These are phyloP conservation scores for Diaporthe eres DNA, from an alignment of 2,329 filamentous ascomycete species.

Conservation along the genomic window DNA sequence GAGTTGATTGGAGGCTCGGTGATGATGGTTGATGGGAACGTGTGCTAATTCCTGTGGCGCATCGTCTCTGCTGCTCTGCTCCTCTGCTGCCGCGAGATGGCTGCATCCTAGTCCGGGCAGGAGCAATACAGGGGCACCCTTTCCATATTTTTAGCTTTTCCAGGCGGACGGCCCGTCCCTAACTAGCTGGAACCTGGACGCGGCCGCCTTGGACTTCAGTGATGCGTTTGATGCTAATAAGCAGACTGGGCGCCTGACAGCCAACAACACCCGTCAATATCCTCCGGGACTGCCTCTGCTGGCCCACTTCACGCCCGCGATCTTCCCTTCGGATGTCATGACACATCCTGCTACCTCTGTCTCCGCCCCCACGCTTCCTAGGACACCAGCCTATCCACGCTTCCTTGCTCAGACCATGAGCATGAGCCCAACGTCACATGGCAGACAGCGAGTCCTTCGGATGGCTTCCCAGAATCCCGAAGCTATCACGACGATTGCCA, in stretches of 20 bases:
- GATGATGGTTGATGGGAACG: neutral
- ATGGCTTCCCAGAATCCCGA: neutral
- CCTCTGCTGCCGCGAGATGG: neutral
- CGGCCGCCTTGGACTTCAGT: conserved; percentile 4
- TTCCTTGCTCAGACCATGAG: conserved; percentile 20
- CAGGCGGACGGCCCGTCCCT: conserved; percentile 29
- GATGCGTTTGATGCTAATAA: conserved; percentile 4
- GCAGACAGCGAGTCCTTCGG: conserved; percentile 5
- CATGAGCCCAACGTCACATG: conserved; percentile 30
- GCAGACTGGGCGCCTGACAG: neutral
- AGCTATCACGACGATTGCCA: neutral
- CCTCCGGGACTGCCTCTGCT: neutral
- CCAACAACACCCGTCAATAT: neutral
- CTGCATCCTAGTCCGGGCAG: conserved; percentile 8
- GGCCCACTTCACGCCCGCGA: neutral
- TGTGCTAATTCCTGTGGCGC: conserved; percentile 10
- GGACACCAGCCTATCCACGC: neutral
- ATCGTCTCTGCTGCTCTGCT: neutral
- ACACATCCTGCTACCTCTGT: neutral
- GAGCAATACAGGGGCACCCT: conserved; percentile 23
- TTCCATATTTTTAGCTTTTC: conserved; percentile 27
- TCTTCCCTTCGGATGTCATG: neutral
- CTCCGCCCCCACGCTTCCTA: neutral
- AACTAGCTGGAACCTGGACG: conserved; percentile 18
- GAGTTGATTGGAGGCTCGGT: conserved; percentile 19